Base-by-base conservation (phyloP, 768 basidiomycete species). In the Coprinopsis sp. region DNA sequence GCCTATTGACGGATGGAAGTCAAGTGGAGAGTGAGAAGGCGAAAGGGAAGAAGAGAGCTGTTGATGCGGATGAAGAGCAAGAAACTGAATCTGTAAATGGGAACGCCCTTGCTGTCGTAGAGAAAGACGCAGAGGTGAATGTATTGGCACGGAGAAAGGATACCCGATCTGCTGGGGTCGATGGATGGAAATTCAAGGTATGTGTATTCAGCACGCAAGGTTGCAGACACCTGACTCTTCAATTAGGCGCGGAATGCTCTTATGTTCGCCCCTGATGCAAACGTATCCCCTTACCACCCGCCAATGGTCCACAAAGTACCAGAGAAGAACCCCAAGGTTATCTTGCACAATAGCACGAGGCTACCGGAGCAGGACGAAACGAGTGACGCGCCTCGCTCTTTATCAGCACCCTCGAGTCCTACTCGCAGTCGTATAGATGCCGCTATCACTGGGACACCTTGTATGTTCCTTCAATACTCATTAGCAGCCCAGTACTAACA, bases 211-310 rank as follows among this genome's bases (percentile, higher is more conserved):
- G 18, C 27, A 18, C 41, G 12, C 23, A 28, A 14, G 16, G 21
- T 22, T 11, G 22, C 4, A 28, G 40, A 33, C 31, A 28, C 45
- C 12, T 40, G 16, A 44, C 33, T 33, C 44, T 27, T 22, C n/a
- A 42, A 46, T 18, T 55, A 96, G 93, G 77, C 91, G 22, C 83
- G 96, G 48, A 99, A 99, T 66, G 83, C 89, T 3, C 72, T 99
- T 44, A 96, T 96, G 91, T 99, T 97, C 59, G 61, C 86, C 0
- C 94, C 96, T 2, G 96, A 96, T 57, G 91, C 90, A 22, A 87
- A 99, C 60, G 72, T 79, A 36, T 80, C 86, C 18, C 89, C 91
- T 1, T 89, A 92, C 57, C 76, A 83, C 59, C 55, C 55, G 30
- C 46, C 50, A n/a, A 64, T 67, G 3, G 28, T 10, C 22, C 46